phyloP scores from a whole-genome alignment of 1,284 basidiomycete species.

The Vanrija sp. region DNA sequence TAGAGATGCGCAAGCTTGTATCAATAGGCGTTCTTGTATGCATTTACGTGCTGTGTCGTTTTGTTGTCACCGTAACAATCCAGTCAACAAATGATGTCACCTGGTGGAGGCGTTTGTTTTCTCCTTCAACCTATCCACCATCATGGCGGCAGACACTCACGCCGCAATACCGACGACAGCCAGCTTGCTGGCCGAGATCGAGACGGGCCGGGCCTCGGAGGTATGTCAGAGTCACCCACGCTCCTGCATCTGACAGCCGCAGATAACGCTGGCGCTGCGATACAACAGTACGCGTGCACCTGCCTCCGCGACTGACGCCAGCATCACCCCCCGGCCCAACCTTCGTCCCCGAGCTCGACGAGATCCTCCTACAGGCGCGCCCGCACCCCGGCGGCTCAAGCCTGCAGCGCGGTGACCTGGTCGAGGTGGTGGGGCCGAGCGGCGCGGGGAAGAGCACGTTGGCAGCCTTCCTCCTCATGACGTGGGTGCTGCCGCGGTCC shows the following conservation, averaged over 20 bases:
- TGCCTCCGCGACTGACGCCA: constrained; percentile 7
- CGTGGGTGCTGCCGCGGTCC: constrained; percentile 27
- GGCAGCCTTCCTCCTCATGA: constrained; percentile 26
- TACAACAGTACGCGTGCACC: constrained; percentile 26
- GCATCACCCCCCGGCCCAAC: constrained; percentile 43
- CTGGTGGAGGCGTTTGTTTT: not conserved
- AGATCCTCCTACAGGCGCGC: constrained; percentile 23
- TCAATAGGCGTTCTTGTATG: not conserved
- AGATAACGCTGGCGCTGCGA: constrained; percentile 24
- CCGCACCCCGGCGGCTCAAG: constrained; percentile 31
- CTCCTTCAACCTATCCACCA: not conserved
- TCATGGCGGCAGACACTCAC: not conserved
- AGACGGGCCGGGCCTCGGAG: constrained; percentile 30
- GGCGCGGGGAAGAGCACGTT: constrained; percentile 39
- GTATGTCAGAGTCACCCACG: constrained; percentile 11
- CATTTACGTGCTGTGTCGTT: not conserved
- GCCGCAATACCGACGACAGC: constrained; percentile 9
- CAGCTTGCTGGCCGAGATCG: constrained; percentile 27
- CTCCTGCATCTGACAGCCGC: constrained; percentile 3
- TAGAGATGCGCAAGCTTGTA: not conserved
- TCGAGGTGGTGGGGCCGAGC: constrained; percentile 41
- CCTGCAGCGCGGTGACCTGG: constrained; percentile 44
- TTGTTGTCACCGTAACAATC: not conserved
- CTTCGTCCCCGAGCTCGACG: constrained; percentile 39
- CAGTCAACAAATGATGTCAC: not conserved